A percentile compares a stretch with the other conserved stretches of the same genome.
phyloP scores from a whole-genome alignment of 495 filamentous ascomycete genomes.

The Hypoxylon fuscum region DNA sequence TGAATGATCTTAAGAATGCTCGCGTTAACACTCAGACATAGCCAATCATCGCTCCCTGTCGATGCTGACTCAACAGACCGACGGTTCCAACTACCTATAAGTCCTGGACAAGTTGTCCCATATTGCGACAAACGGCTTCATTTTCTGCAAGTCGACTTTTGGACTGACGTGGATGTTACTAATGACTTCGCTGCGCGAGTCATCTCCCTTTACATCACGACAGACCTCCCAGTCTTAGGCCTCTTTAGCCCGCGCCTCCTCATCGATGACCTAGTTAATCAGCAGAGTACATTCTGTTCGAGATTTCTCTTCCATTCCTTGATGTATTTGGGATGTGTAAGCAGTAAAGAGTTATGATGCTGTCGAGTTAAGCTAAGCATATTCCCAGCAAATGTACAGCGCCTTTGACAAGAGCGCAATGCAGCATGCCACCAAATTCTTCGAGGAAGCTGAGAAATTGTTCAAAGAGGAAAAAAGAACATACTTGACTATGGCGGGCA shows the following conservation, averaged over 20 bases:
- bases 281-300: conserved; percentile 30
- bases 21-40: not conserved
- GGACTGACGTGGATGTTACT: conserved; percentile 28
- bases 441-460: conserved; percentile 20
- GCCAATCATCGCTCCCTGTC: not conserved
- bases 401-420: conserved; percentile 28
- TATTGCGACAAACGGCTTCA: conserved; percentile 41
- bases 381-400: conserved; percentile 37
- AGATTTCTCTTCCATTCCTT: conserved; percentile 38
- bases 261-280: conserved; percentile 33
- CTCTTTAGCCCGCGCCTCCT: conserved; percentile 35
- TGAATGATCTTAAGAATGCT: too few relatives aligned
- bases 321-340: conserved; percentile 40
- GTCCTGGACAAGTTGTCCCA: not conserved
- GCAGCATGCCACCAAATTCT: conserved; percentile 25
- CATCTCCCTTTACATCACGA: conserved; percentile 41
- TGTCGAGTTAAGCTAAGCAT: not conserved
- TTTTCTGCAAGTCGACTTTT: conserved; percentile 25
- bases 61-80: not conserved
- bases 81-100: conserved; percentile 15
- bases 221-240: conserved; percentile 40
- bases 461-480: conserved; percentile 21
- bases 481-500: conserved; percentile 33
- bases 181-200: conserved; percentile 30
- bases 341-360: not conserved